A percentile compares a stretch with the other conserved stretches of the same genome.
Conservation (phyloP, 2,329 filamentous ascomycete species). For the Colletotrichum navitas region DNA sequence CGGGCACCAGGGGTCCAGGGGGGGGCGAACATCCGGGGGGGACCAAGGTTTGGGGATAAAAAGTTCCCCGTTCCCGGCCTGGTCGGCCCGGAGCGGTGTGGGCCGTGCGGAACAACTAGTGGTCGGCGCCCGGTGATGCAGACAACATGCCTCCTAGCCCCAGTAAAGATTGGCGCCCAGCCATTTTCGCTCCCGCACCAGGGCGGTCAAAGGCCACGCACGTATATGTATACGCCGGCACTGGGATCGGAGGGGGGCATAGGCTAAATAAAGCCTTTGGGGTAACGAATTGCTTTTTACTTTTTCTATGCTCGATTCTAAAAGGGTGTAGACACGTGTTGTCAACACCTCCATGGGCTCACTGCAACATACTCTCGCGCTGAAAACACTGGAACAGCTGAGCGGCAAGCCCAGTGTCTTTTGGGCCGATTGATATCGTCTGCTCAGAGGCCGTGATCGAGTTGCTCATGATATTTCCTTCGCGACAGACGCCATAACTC, state of each 20-base stretch:
- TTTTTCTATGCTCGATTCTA: conserved; percentile 19
- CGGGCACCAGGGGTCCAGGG: background rate
- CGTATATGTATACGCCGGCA: background rate
- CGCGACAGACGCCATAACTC: conserved; percentile 25
- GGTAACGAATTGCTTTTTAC: conserved; percentile 27
- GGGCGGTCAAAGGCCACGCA: background rate
- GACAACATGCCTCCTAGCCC: conserved; percentile 4
- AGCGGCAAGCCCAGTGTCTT: conserved; percentile 1
- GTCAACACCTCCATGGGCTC: background rate
- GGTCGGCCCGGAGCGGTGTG: conserved; percentile 28
- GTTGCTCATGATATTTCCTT: conserved; percentile 28
- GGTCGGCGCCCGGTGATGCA: conserved; percentile 20
- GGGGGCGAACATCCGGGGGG: too few relatives aligned
- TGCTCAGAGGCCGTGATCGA: conserved; percentile 4
- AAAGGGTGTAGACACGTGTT: conserved; percentile 2
- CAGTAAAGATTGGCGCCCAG: background rate
- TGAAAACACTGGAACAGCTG: background rate
- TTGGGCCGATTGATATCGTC: background rate
- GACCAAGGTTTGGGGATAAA: background rate
- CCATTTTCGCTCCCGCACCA: background rate
- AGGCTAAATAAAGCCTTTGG: background rate
- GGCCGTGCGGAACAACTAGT: conserved; percentile 6
- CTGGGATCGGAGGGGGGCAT: background rate
- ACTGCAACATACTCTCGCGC: background rate
- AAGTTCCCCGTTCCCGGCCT: background rate